Conservation (phyloP, 1,139 yeast species). For the Saccharomyces hybrid region DNA sequence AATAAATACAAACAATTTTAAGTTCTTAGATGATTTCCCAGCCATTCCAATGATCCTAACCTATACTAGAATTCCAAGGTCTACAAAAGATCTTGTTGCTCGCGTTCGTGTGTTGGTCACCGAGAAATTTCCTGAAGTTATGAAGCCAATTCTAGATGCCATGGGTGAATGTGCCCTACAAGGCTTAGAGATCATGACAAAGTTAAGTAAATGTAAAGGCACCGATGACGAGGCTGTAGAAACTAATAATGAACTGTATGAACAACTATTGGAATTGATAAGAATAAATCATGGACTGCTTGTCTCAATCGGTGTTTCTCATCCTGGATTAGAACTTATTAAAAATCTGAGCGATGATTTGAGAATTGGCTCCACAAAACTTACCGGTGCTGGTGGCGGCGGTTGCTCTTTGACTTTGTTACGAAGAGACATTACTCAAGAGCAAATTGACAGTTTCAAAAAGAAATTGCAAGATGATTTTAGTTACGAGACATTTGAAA, state of each 20-base stretch:
- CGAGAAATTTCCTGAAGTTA: constrained; percentile 43
- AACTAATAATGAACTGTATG: constrained; percentile 35
- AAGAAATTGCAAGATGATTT: constrained; percentile 33
- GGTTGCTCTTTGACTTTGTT: constrained; percentile 93
- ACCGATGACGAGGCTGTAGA: not conserved
- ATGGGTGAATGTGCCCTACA: constrained; percentile 61
- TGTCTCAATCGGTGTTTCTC: constrained; percentile 84
- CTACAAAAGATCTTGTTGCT: constrained; percentile 77
- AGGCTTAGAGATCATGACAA: constrained; percentile 35
- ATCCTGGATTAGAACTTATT: constrained; percentile 73
- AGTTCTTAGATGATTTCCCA: constrained; percentile 46
- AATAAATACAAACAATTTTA: constrained; percentile 8
- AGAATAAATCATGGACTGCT: constrained; percentile 82
- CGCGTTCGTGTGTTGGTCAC: constrained; percentile 53
- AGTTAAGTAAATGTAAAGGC: not conserved
- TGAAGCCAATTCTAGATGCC: constrained; percentile 53
- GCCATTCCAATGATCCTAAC: constrained; percentile 60
- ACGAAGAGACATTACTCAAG: constrained; percentile 40
- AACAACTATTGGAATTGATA: constrained; percentile 53
- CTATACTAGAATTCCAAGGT: constrained; percentile 77
- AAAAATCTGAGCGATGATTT: constrained; percentile 54
- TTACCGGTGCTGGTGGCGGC: constrained; percentile 99
- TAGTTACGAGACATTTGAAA: constrained; percentile 73
- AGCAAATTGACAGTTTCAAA: constrained; percentile 33
- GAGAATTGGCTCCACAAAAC: constrained; percentile 75